Evolutionary conservation across 2,329 filamentous ascomycete species (phyloP).

Genomic region (Arthrobotrys entomopaga): DNA sequence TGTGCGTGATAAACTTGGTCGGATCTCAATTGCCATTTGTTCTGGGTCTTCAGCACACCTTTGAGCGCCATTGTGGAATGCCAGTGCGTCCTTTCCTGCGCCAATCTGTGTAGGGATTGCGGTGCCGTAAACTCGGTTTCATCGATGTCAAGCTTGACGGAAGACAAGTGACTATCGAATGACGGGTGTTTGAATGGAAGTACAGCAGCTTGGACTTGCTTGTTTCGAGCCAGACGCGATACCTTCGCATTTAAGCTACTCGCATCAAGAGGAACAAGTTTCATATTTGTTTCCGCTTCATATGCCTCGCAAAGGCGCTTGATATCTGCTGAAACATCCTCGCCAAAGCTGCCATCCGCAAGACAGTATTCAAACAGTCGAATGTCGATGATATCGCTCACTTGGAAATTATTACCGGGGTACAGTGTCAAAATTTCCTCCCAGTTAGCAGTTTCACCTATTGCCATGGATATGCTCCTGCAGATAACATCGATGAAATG

Average conservation of each 20-base stretch:
- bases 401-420: constrained; percentile 7
- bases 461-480: constrained; percentile 16
- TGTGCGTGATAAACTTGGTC: constrained; percentile 76
- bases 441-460: background rate
- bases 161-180: constrained; percentile 21
- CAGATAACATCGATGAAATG: constrained; percentile 23
- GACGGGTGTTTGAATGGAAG: constrained; percentile 32
- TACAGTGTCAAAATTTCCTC: constrained; percentile 10
- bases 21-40: constrained; percentile 60
- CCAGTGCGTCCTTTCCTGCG: constrained; percentile 41
- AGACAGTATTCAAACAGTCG: constrained; percentile 47
- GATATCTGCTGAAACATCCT: background rate
- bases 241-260: background rate
- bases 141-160: constrained; percentile 34
- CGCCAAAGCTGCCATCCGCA: constrained; percentile 9
- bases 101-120: constrained; percentile 11
- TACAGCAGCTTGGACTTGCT: background rate
- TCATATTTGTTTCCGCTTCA: constrained; percentile 14
- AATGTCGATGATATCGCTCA: constrained; percentile 33
- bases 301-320: constrained; percentile 17
- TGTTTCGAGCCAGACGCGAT: background rate
- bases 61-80: constrained; percentile 56
- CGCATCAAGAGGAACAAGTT: background rate
- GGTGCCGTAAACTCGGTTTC: background rate
- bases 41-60: constrained; percentile 62